Percentiles rank a stretch among this genome's conserved stretches.
Evolutionary conservation across 495 filamentous ascomycete species (phyloP).

Genomic region (Penicillium nucicola): DNA sequence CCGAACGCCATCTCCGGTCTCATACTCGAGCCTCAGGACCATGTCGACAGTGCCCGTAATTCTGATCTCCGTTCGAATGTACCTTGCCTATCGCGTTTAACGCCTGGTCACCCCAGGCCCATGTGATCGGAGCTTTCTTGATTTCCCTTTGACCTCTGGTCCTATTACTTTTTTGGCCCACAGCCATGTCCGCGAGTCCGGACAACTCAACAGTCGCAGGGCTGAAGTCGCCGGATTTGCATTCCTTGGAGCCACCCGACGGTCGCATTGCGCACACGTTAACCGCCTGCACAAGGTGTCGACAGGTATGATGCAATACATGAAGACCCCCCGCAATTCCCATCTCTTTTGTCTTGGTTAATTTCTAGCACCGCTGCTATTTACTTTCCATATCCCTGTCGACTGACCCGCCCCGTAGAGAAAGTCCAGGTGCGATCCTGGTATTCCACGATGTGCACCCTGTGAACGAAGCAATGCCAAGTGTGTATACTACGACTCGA

Average conservation of each 20-base stretch:
- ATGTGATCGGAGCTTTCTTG: slow-evolving; percentile 16
- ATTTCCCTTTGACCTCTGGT: not conserved
- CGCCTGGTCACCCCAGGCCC: slow-evolving; percentile 5
- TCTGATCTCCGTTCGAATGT: slow-evolving; percentile 5
- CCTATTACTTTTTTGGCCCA: not conserved
- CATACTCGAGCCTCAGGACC: slow-evolving; percentile 6
- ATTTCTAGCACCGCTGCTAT: not conserved
- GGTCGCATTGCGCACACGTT: slow-evolving; percentile 72
- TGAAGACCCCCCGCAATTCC: not conserved
- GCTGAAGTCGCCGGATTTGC: slow-evolving; percentile 23
- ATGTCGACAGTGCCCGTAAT: slow-evolving; percentile 20
- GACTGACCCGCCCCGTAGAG: slow-evolving; percentile 48
- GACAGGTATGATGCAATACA: slow-evolving; percentile 59
- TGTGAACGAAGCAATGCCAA: slow-evolving; percentile 85
- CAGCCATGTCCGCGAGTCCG: slow-evolving; percentile 21
- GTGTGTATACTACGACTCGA: slow-evolving; percentile 91
- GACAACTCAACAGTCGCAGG: slow-evolving; percentile 6
- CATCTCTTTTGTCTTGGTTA: not conserved
- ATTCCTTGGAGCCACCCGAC: slow-evolving; percentile 31
- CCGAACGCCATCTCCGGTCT: not conserved
- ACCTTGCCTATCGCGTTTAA: slow-evolving; percentile 2
- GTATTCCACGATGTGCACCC: slow-evolving; percentile 83
- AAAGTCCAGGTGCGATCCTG: slow-evolving; percentile 91
- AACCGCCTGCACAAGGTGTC: slow-evolving; percentile 82
- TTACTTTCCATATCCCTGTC: not conserved